Conservation (phyloP, 1,284 basidiomycete genomes). For the Puccinia polysora region DNA sequence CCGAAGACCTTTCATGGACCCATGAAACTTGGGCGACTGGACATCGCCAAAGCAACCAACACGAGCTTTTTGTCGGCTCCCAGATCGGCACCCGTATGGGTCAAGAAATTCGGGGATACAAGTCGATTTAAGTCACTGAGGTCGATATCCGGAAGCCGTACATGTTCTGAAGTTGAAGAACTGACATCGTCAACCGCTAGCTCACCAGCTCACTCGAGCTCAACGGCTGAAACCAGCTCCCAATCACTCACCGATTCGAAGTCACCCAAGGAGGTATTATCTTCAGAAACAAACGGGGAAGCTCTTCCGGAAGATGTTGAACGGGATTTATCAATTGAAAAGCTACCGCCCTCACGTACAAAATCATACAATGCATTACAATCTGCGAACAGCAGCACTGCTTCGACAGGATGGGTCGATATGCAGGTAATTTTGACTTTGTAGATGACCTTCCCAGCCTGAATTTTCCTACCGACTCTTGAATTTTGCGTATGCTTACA, state of each 20-base stretch:
- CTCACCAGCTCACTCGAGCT: background rate
- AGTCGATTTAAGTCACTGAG: slow-evolving; percentile 8
- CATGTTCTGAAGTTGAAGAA: slow-evolving; percentile 12
- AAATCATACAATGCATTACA: background rate
- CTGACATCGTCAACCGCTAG: background rate
- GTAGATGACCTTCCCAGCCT: no score
- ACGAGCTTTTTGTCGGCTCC: slow-evolving; percentile 13
- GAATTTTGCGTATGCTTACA: no score
- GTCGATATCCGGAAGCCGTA: slow-evolving; percentile 1
- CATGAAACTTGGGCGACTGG: background rate
- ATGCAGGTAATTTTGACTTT: background rate
- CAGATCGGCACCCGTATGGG: slow-evolving; percentile 14
- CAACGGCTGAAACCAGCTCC: background rate
- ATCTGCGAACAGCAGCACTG: background rate
- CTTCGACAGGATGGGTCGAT: slow-evolving; percentile 11
- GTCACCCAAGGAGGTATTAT: background rate
- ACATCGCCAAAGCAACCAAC: slow-evolving; percentile 14
- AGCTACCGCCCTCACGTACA: background rate
- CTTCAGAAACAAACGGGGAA: background rate
- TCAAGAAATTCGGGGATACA: slow-evolving; percentile 17
- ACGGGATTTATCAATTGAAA: background rate
- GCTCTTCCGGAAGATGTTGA: background rate
- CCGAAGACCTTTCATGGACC: no score
- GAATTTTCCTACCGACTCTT: no score
- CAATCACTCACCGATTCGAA: background rate